A percentile compares a stretch with the other conserved stretches of the same genome.
Conservation (phyloP, 768 basidiomycete genomes). For the Plicaturopsis crispa region DNA sequence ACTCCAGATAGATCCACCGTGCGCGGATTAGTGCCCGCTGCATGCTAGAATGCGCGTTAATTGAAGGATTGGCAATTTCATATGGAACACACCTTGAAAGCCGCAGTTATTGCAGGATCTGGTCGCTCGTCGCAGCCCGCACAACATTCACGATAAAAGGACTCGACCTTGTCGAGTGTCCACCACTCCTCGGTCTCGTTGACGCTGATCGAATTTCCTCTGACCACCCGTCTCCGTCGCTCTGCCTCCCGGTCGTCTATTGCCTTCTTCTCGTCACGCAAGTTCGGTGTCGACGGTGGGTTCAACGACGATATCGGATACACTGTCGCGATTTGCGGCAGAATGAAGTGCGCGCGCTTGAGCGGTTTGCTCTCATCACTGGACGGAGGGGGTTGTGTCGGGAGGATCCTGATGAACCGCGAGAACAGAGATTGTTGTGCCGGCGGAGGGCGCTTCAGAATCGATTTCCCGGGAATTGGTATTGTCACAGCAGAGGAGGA, state of each 20-base stretch:
- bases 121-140: constrained; percentile 66
- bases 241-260: constrained; percentile 72
- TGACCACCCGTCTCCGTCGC: constrained; percentile 56
- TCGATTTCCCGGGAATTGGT: constrained; percentile 72
- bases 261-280: constrained; percentile 77
- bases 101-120: constrained; percentile 55
- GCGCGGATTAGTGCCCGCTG: constrained; percentile 50
- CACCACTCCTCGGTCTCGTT: constrained; percentile 61
- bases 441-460: constrained; percentile 71
- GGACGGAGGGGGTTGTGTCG: constrained; percentile 32
- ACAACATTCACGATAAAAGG: constrained; percentile 85
- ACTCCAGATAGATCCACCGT: constrained; percentile 76
- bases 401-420: constrained; percentile 68
- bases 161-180: constrained; percentile 76
- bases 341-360: constrained; percentile 86
- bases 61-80: too few species aligned
- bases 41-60: constrained; percentile 33
- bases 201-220: constrained; percentile 36
- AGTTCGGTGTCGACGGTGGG: constrained; percentile 72
- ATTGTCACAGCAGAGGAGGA: constrained; percentile 80
- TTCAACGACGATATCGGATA: constrained; percentile 85
- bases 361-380: constrained; percentile 53
- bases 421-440: constrained; percentile 63
- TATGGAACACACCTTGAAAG: constrained; percentile 55
- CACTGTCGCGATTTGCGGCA: constrained; percentile 77